phyloP scores from a whole-genome alignment of 2,329 filamentous ascomycete genomes.

The Xylaria sp. region DNA sequence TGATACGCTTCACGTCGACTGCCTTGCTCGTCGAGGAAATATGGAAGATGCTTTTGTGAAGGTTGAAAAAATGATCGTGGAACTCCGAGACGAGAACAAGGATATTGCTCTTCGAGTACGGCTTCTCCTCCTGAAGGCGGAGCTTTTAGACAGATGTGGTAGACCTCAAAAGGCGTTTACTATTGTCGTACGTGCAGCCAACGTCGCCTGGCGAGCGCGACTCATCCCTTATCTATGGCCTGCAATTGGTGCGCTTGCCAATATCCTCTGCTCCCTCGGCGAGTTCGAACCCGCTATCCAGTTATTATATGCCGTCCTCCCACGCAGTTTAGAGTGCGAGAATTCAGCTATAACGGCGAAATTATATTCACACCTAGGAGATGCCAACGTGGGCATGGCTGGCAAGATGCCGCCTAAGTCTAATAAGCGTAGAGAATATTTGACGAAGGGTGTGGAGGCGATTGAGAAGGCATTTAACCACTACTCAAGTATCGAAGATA shows the following conservation, averaged over 20 bases:
- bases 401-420: slow-evolving; percentile 55
- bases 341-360: slow-evolving; percentile 66
- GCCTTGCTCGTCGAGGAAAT: slow-evolving; percentile 54
- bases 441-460: slow-evolving; percentile 64
- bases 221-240: slow-evolving; percentile 76
- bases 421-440: slow-evolving; percentile 57
- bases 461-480: slow-evolving; percentile 68
- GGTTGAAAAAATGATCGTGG: slow-evolving; percentile 51
- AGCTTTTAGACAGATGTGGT: slow-evolving; percentile 70
- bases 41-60: slow-evolving; percentile 55
- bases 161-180: slow-evolving; percentile 78
- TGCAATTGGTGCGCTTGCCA: slow-evolving; percentile 69
- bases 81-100: slow-evolving; percentile 51
- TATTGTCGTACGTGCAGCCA: slow-evolving; percentile 75
- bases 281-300: slow-evolving; percentile 72
- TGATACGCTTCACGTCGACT: slow-evolving; percentile 59
- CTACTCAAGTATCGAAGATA: slow-evolving; percentile 71
- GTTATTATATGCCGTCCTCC: slow-evolving; percentile 72
- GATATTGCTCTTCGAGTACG: slow-evolving; percentile 71
- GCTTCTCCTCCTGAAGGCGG: slow-evolving; percentile 74
- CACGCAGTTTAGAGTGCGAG: slow-evolving; percentile 76
- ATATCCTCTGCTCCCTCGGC: slow-evolving; percentile 70
- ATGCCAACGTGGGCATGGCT: slow-evolving; percentile 80
- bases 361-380: slow-evolving; percentile 73
- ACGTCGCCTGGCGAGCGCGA: slow-evolving; percentile 71